phyloP scores from a whole-genome alignment of 169 alveolate species.

The Babesia bigemina region DNA sequence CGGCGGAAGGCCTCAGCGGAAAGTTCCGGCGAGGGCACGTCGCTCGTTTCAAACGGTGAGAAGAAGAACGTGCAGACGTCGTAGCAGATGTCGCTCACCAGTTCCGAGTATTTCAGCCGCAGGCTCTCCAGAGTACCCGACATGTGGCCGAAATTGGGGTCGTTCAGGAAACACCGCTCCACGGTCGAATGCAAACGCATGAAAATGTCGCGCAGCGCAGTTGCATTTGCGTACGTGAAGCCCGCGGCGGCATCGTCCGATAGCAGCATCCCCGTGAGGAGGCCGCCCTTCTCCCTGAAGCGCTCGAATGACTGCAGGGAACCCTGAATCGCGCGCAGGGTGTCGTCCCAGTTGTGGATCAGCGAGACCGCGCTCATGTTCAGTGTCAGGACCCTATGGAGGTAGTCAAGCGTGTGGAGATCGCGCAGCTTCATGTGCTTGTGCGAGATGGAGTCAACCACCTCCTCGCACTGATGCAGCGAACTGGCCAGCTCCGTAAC shows the following conservation, averaged over 20 bases:
- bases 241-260: not conserved
- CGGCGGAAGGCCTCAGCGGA: constrained; percentile 3
- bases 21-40: not conserved
- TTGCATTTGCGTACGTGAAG: constrained; percentile 2
- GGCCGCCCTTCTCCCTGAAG: not conserved
- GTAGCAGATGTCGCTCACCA: constrained; percentile 39
- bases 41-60: not conserved
- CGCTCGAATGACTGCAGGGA: constrained; percentile 17
- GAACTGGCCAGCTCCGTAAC: not conserved
- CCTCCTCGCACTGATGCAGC: constrained; percentile 17
- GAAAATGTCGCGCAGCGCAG: constrained; percentile 1
- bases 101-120: constrained; percentile 18
- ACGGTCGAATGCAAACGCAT: not conserved
- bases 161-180: not conserved
- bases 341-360: constrained; percentile 65
- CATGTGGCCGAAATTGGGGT: constrained; percentile 20
- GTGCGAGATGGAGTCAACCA: constrained; percentile 37
- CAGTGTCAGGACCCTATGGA: constrained; percentile 9
- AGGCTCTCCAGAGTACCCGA: constrained; percentile 21
- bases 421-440: constrained; percentile 18
- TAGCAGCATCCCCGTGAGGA: not conserved
- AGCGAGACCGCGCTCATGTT: constrained; percentile 45
- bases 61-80: constrained; percentile 20
- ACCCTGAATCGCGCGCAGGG: constrained; percentile 18
- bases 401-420: constrained; percentile 20